These are phyloP conservation scores for Dalbergia cochinchinensis DNA, from an alignment of 306 rosid species.

Conservation along the genomic window DNA sequence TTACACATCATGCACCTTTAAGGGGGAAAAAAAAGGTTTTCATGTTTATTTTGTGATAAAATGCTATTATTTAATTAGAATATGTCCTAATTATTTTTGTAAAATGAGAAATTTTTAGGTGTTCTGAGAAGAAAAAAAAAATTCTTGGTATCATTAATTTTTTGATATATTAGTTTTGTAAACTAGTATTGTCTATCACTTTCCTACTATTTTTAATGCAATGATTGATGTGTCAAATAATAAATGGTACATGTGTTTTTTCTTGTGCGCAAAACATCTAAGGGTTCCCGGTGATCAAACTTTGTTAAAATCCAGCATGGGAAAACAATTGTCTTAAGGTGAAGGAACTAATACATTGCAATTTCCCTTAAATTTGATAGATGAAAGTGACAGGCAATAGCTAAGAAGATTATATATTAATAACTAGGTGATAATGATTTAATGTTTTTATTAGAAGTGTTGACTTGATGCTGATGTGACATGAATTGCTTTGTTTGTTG, in stretches of 20 bases:
- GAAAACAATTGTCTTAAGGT: not conserved
- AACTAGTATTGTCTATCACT: too few species aligned
- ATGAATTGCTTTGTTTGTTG: slow-evolving; percentile 16
- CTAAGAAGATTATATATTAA: not conserved
- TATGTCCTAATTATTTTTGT: not conserved
- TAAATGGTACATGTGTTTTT: too few species aligned
- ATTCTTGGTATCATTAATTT: too few species aligned
- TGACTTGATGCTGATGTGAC: slow-evolving; percentile 6
- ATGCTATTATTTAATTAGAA: not conserved
- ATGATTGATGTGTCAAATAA: too few species aligned
- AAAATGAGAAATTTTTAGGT: too few species aligned
- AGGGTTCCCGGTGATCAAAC: not conserved
- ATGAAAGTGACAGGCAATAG: not conserved
- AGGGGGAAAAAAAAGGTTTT: not conserved
- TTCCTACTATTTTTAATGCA: too few species aligned
- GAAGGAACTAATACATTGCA: not conserved
- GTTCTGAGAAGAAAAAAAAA: too few species aligned
- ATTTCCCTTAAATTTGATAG: not conserved
- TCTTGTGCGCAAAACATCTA: too few species aligned
- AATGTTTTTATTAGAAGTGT: not conserved
- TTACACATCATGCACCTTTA: not conserved
- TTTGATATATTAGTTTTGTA: too few species aligned
- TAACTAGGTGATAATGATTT: not conserved
- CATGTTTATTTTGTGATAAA: slow-evolving; percentile 4
- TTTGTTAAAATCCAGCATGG: not conserved